Percentiles rank a stretch among this genome's conserved stretches.
Conservation (phyloP, 139 green algal genomes). For the Closterium sp. region DNA sequence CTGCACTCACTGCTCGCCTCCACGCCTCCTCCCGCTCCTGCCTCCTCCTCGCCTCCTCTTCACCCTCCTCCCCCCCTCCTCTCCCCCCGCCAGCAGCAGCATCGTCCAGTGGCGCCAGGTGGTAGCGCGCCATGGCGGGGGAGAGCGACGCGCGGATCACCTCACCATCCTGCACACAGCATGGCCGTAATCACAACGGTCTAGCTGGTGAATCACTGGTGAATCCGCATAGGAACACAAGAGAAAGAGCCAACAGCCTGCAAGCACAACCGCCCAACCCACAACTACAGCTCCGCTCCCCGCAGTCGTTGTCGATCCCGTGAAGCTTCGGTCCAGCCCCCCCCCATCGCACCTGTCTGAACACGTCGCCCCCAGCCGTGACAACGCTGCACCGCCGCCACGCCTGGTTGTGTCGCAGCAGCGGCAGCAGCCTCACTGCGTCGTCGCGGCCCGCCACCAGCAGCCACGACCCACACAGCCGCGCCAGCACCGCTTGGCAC, state of each 20-base stretch:
- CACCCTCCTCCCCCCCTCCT: neutral
- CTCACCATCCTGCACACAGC: constrained; percentile 16
- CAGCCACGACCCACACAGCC: neutral
- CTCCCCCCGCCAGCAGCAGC: neutral
- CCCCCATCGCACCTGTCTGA: constrained; percentile 14
- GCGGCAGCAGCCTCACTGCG: neutral
- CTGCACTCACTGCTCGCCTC: neutral
- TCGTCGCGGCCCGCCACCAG: neutral
- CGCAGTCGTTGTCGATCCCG: too few species aligned
- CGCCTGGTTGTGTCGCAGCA: neutral
- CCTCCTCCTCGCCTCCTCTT: neutral
- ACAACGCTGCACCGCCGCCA: constrained; percentile 4
- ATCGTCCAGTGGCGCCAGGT: neutral
- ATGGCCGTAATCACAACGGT: neutral
- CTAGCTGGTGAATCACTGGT: too few species aligned
- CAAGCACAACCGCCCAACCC: too few species aligned
- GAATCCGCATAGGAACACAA: neutral
- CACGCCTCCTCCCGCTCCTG: neutral
- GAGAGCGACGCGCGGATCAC: neutral
- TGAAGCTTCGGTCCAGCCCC: too few species aligned
- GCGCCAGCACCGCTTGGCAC: constrained; percentile 1
- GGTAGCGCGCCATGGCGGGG: neutral
- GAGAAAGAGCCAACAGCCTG: neutral
- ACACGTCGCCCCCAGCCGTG: neutral
- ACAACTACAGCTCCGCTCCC: too few species aligned